A percentile compares a stretch with the other conserved stretches of the same genome.
Conservation (phyloP, 345 rosid species). For the Excoecaria agallocha region DNA sequence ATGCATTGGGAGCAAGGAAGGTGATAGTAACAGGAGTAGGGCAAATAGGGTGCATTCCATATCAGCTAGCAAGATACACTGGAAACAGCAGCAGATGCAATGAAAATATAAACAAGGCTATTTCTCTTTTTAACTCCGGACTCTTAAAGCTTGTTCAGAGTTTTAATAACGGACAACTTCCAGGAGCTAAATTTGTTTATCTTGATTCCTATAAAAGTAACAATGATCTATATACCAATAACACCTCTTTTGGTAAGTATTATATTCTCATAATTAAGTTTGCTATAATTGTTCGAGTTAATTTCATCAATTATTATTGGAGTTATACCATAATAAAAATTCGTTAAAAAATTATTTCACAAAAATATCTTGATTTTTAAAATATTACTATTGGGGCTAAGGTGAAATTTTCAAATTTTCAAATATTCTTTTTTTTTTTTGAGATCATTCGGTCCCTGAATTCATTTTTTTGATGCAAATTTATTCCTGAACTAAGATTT, state of each 20-base stretch:
- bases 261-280: background rate
- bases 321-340: no score
- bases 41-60: conserved; percentile 90
- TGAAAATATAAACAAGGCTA: conserved; percentile 66
- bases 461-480: no score
- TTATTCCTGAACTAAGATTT: no score
- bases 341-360: no score
- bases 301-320: no score
- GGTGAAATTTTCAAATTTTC: no score
- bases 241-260: conserved; percentile 17
- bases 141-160: conserved; percentile 51
- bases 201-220: conserved; percentile 68
- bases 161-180: conserved; percentile 61
- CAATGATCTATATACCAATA: conserved; percentile 47
- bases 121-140: conserved; percentile 60
- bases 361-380: no score
- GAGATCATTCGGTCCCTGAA: no score
- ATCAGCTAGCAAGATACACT: conserved; percentile 66
- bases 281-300: no score
- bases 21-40: conserved; percentile 73
- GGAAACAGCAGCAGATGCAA: conserved; percentile 64
- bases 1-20: conserved; percentile 68
- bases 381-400: no score
- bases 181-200: conserved; percentile 72
- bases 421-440: no score